Conservation (phyloP, 2,329 filamentous ascomycete species). For the Trichoderma arundinaceum region DNA sequence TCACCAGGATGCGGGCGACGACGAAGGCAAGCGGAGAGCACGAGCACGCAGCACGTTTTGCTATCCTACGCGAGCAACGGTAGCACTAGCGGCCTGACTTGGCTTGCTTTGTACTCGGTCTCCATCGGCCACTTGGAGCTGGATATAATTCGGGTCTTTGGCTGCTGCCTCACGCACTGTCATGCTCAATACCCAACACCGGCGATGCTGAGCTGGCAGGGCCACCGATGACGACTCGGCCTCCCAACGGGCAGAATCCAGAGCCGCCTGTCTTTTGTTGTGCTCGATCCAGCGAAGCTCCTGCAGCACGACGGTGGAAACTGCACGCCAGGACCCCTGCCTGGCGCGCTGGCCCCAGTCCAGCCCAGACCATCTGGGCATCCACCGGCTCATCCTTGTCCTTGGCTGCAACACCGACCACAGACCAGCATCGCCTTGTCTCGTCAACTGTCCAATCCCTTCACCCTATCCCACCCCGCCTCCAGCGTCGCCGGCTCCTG, state of each 20-base stretch:
- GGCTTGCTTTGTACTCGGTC: neutral
- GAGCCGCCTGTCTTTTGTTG: neutral
- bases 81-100: no score
- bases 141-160: constrained; percentile 2
- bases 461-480: constrained; percentile 39
- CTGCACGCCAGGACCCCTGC: constrained; percentile 29
- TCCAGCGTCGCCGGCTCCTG: constrained; percentile 42
- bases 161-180: neutral
- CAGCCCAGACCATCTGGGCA: constrained; percentile 40
- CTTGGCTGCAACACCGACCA: constrained; percentile 33
- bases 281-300: constrained; percentile 18
- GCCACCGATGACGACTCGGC: constrained; percentile 25
- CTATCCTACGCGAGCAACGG: no score
- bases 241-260: constrained; percentile 1
- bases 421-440: constrained; percentile 27
- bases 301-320: constrained; percentile 23
- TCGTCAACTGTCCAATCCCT: constrained; percentile 32
- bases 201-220: constrained; percentile 29
- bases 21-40: neutral
- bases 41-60: constrained; percentile 8
- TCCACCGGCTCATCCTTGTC: constrained; percentile 41
- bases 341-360: constrained; percentile 33
- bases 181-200: constrained; percentile 9
- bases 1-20: constrained; percentile 11
- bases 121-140: constrained; percentile 8